Evolutionary conservation across 768 basidiomycete genomes (phyloP).

Genomic region (Rhizopogon vesiculosus): DNA sequence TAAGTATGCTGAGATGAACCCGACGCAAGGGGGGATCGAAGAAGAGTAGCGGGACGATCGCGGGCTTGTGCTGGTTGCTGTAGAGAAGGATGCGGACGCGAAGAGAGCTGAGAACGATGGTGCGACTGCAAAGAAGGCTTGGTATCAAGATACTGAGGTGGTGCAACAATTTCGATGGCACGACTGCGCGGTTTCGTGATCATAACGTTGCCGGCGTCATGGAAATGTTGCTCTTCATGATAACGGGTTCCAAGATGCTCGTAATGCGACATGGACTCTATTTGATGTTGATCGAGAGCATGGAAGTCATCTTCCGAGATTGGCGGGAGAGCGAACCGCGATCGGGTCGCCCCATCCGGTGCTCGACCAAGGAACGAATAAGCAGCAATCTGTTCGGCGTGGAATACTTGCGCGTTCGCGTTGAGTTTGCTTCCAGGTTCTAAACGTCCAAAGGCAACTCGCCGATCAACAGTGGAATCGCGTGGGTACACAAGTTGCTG

Average conservation of each 20-base stretch:
- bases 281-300: constrained; percentile 12
- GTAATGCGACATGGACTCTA: constrained; percentile 3
- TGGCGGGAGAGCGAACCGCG: constrained; percentile 11
- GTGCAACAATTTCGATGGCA: constrained; percentile 25
- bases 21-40: constrained; percentile 1
- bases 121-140: neutral
- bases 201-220: neutral
- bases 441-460: neutral
- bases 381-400: constrained; percentile 1
- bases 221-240: neutral
- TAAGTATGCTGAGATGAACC: constrained; percentile 7
- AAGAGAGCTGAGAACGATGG: constrained; percentile 1
- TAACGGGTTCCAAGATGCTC: constrained; percentile 1
- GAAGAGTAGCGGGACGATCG: constrained; percentile 1
- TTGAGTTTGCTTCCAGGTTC: constrained; percentile 6
- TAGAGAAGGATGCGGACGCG: neutral
- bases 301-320: constrained; percentile 36
- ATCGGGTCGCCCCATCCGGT: neutral
- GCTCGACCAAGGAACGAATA: neutral
- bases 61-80: neutral
- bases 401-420: constrained; percentile 5
- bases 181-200: constrained; percentile 22
- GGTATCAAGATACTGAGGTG: constrained; percentile 12
- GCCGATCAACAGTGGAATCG: neutral
- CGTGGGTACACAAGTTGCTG: neutral